Evolutionary conservation across 805 yeast genomes (phyloP), one percentile per base, ranked within the genome.

Genomic region (Spathaspora sp.): DNA sequence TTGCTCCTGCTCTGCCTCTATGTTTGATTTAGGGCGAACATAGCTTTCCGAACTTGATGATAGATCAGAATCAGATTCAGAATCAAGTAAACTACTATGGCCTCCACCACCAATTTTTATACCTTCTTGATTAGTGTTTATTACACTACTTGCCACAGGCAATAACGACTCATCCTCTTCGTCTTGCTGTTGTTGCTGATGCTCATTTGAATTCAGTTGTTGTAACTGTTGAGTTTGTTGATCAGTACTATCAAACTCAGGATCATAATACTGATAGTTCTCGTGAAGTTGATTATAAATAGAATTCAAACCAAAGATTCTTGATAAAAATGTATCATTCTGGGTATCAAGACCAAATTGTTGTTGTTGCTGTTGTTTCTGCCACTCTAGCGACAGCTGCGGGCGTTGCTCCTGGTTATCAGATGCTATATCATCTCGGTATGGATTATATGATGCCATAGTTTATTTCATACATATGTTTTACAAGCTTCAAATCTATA

Each of bases 261-360:
- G 68, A 53, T 71, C 76, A 48, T 71, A 70, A 61, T 64, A 72
- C 45, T 66, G 73, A 57, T 68, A 69, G 52, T 68, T 70, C 29
- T 73, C 76, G 23, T 69, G 65, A 14, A 70, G 58, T 53, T 70
- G 76, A 55, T 69, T 73, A 57, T 75, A 75, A 10, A 74, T 66
- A 8, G 78, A 73, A 50, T 73, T 72, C 39, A 75, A 66, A 3
- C 87, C 89, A 65, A 84, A 83, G 19, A 84, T 86, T 42, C 88
- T 71, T 9, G 86, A 82, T 53, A 84, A 70, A 59, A 84, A 84
- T 5, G 87, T 83, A 57, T 82, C 82, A 49, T 52, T 52, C 11
- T 45, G 45, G 11, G 17, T 42, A 16, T 26, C 16, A 11, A 42
- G 14, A 5, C 31, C 26, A 16, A 40, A 18, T 10, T 28, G 35